Percentiles rank a stretch among this genome's conserved stretches.
phyloP scores from a whole-genome alignment of 2,329 filamentous ascomycete species.

The Dactylellina sp. region DNA sequence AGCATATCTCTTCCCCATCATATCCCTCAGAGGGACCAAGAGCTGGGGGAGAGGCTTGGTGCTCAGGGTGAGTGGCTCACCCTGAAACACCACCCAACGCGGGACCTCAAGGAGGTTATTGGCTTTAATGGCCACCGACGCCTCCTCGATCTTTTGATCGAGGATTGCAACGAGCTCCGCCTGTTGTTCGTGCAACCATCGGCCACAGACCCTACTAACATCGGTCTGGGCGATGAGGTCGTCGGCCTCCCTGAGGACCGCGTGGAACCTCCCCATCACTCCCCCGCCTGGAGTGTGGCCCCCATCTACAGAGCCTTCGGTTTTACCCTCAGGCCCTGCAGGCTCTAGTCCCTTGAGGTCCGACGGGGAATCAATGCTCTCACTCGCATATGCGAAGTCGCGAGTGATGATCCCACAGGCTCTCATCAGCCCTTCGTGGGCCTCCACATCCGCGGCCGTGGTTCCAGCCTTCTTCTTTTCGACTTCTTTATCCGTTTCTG shows the following conservation, averaged over 20 bases:
- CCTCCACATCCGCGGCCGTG: background rate
- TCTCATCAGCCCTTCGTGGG: background rate
- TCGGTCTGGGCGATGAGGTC: background rate
- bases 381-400: background rate
- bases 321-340: background rate
- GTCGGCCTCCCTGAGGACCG: constrained; percentile 1
- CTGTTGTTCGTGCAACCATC: constrained; percentile 1
- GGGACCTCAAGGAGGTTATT: background rate
- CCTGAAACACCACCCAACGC: background rate
- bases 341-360: no score
- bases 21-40: background rate
- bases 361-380: background rate
- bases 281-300: background rate
- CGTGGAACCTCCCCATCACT: background rate
- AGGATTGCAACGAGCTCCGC: background rate
- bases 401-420: background rate
- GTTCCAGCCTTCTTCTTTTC: background rate
- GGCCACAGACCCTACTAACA: background rate
- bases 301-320: background rate
- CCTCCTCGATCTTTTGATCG: background rate
- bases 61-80: background rate
- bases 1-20: background rate
- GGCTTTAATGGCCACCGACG: background rate
- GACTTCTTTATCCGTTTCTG: no score
- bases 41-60: background rate